phyloP scores from a whole-genome alignment of 176 grass and related monocot species.

The Triticum dicoccoides region DNA sequence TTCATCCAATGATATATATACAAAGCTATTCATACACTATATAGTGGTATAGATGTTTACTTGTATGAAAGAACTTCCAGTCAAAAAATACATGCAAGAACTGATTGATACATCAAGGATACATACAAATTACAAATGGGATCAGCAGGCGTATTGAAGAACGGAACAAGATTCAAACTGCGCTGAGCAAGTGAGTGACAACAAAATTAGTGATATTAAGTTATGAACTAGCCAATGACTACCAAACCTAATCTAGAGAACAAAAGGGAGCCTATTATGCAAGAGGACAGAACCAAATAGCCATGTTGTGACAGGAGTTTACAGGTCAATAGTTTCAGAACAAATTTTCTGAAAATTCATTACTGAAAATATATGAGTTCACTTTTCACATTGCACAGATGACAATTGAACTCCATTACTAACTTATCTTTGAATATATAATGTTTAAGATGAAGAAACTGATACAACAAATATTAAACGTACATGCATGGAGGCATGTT shows the following conservation, averaged over 20 bases:
- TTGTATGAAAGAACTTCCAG: background rate
- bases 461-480: conserved; percentile 13
- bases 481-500: background rate
- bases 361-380: background rate
- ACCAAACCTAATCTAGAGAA: background rate
- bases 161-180: background rate
- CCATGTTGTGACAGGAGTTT: no score
- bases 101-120: background rate
- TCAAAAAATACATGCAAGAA: background rate
- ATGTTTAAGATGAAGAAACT: background rate
- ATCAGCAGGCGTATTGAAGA: background rate
- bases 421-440: background rate
- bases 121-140: background rate
- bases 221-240: background rate
- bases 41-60: background rate
- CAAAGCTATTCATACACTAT: background rate
- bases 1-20: background rate
- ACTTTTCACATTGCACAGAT: background rate
- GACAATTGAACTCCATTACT: conserved; percentile 1
- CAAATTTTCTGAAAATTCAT: background rate
- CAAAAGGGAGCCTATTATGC: background rate
- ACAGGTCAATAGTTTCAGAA: background rate
- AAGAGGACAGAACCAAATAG: no score
- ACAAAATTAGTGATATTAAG: background rate
- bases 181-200: background rate